phyloP scores from a whole-genome alignment of 441 rosid species.

The Monsonia emarginata region DNA sequence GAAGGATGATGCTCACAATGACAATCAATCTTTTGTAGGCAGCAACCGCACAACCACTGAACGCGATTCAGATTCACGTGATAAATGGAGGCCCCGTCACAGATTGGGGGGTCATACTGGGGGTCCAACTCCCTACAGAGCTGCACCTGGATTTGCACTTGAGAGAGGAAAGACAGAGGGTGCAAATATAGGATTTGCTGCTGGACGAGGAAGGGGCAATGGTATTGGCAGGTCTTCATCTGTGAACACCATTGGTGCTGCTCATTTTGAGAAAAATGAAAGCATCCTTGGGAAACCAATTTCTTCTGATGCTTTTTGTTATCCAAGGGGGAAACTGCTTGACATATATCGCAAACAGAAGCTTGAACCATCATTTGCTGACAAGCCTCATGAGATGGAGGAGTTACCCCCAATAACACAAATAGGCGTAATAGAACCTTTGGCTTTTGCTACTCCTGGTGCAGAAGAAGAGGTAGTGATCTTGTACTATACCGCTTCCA shows the following conservation, averaged over 20 bases:
- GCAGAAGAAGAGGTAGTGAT: constrained; percentile 55
- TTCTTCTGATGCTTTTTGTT: constrained; percentile 33
- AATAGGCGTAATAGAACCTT: constrained; percentile 36
- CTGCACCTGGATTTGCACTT: constrained; percentile 83
- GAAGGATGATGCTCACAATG: constrained; percentile 49
- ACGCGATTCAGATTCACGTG: constrained; percentile 76
- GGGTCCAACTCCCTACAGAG: constrained; percentile 42
- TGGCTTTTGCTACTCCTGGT: constrained; percentile 71
- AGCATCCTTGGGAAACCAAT: constrained; percentile 24
- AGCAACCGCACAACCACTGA: constrained; percentile 41
- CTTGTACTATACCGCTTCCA: neutral
- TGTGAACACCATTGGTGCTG: constrained; percentile 18
- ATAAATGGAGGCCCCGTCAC: constrained; percentile 97
- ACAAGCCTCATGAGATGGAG: constrained; percentile 49
- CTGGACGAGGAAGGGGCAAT: constrained; percentile 70
- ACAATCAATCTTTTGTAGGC: constrained; percentile 35
- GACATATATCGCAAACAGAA: constrained; percentile 68
- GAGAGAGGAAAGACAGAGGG: constrained; percentile 55
- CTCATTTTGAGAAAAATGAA: constrained; percentile 22
- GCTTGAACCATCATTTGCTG: constrained; percentile 31
- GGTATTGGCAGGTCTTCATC: constrained; percentile 32
- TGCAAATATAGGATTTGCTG: constrained; percentile 52
- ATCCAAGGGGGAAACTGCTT: constrained; percentile 83
- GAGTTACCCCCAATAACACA: constrained; percentile 38
- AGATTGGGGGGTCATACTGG: constrained; percentile 36